These are phyloP conservation scores for Kernera saxatilis DNA, from an alignment of 345 rosid species.

Conservation along the genomic window DNA sequence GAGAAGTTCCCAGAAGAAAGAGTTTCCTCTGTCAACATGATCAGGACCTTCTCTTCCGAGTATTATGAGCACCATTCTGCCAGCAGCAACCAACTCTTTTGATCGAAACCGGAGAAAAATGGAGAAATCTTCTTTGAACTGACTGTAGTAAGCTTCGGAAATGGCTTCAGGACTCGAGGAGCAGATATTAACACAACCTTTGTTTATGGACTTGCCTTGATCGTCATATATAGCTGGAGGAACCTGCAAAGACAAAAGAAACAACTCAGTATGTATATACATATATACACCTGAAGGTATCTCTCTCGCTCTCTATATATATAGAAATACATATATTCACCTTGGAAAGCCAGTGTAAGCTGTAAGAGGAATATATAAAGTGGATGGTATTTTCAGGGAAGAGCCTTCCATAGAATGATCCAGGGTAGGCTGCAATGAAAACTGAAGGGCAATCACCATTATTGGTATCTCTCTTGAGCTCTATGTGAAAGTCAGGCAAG, in stretches of 20 bases:
- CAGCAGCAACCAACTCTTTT: conserved; percentile 46
- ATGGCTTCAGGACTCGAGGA: conserved; percentile 54
- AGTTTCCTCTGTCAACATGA: conserved; percentile 83
- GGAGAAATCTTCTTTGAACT: conserved; percentile 70
- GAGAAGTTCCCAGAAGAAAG: conserved; percentile 74
- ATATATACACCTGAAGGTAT: not conserved
- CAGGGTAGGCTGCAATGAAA: conserved; percentile 60
- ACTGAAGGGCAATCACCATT: conserved; percentile 27
- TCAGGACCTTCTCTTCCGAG: conserved; percentile 58
- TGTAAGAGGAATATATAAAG: conserved; percentile 64
- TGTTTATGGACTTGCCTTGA: conserved; percentile 65
- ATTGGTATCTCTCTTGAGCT: conserved; percentile 30
- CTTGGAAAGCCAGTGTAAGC: conserved; percentile 94
- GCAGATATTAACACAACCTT: conserved; percentile 58
- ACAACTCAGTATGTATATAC: not conserved
- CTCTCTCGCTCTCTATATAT: not conserved
- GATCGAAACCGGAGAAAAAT: conserved; percentile 59
- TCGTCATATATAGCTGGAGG: conserved; percentile 61
- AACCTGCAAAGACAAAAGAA: conserved; percentile 40
- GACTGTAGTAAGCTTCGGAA: conserved; percentile 55
- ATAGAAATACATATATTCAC: conserved; percentile 24
- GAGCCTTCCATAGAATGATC: conserved; percentile 82
- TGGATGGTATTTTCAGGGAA: conserved; percentile 64
- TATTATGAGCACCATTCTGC: conserved; percentile 66
- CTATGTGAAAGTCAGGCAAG: conserved; percentile 46